Evolutionary conservation across 1,284 basidiomycete genomes (phyloP), one percentile per base, ranked within the genome.

Genomic region (Rhizoctonia solani): DNA sequence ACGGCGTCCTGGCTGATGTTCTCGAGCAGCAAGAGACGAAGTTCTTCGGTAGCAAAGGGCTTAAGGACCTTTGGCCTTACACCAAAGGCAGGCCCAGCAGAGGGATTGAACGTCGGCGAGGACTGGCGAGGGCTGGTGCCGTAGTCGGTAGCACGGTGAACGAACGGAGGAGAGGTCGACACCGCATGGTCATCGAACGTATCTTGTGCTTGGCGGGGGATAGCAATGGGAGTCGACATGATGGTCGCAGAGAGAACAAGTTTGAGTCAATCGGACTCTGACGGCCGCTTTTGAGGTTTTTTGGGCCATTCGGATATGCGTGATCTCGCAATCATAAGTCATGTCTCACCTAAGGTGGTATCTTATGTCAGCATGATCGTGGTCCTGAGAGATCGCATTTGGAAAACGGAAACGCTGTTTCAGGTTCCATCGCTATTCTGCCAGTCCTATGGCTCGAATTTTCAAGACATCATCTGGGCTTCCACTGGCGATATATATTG

Each of bases 1-100:
- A 97, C 93, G 23, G 97, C 97, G 44, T 94, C 92, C 76, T 89
- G 84, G 78, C 90, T 95, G 81, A 99, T 95, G 76, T 98, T 98
- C 80, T 98, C 96, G 70, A 99, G 84, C 58, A 99, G 80, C 67
- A 99, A 83, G 55, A 98, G 83, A 65, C 81, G 81, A 41, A 93
- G 80, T 70, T 85, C 84, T 69, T 88, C 90, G 73, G 90, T 92
- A 67, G 92, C 89, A 27, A 86, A 78, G 4, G 90, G 89, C 71
- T 91, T 89, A 29, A 92, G 83, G 37, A 89, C 82, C 72, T 85
- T 89, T 30, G 37, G 61, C 8, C 61, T 49, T 30, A 42, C 41
- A n/a, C 50, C 50, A 34, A 11, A 4, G 32, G 32, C 11, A 4
- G 46, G 23, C 8, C 11, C n/a, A 11, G n/a, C 27, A 13, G 25